Percentiles rank a stretch among this genome's conserved stretches.
Conservation (phyloP, 257 asterid genomes). For the Gentiana macrophylla region DNA sequence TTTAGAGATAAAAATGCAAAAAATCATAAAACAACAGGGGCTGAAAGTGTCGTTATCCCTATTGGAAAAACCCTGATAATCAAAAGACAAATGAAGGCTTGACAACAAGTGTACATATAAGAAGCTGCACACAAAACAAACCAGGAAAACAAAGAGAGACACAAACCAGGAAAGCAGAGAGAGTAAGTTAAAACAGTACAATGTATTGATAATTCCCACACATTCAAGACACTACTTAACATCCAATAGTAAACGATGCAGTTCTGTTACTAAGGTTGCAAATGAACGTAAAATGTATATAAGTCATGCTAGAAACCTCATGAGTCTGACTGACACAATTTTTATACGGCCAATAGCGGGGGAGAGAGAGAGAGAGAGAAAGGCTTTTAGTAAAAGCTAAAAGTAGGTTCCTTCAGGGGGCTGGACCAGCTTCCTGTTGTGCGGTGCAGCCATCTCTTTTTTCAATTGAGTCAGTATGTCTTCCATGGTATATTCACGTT, state of each 20-base stretch:
- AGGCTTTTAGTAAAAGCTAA: conserved; percentile 23
- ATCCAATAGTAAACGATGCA: conserved; percentile 5
- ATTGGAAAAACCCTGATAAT: no score
- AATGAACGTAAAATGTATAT: conserved; percentile 6
- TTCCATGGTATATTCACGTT: conserved; percentile 73
- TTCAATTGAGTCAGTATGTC: conserved; percentile 51
- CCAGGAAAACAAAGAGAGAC: no score
- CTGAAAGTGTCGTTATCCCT: no score
- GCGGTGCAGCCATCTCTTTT: conserved; percentile 60
- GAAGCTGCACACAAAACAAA: no score
- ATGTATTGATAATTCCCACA: conserved; percentile 11
- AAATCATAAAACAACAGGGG: no score
- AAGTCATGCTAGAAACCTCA: conserved; percentile 10
- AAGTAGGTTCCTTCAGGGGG: conserved; percentile 90
- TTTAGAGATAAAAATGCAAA: no score
- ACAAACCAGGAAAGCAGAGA: no score
- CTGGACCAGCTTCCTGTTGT: conserved; percentile 61
- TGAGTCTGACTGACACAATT: conserved; percentile 11
- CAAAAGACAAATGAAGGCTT: no score
- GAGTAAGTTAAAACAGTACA: neutral
- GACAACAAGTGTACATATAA: no score
- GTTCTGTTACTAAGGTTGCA: conserved; percentile 4
- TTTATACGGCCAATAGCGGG: conserved; percentile 6
- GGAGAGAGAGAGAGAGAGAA: neutral
- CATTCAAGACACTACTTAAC: conserved; percentile 7